phyloP scores from a whole-genome alignment of 2,329 filamentous ascomycete genomes.

The Alternaria arborescens region DNA sequence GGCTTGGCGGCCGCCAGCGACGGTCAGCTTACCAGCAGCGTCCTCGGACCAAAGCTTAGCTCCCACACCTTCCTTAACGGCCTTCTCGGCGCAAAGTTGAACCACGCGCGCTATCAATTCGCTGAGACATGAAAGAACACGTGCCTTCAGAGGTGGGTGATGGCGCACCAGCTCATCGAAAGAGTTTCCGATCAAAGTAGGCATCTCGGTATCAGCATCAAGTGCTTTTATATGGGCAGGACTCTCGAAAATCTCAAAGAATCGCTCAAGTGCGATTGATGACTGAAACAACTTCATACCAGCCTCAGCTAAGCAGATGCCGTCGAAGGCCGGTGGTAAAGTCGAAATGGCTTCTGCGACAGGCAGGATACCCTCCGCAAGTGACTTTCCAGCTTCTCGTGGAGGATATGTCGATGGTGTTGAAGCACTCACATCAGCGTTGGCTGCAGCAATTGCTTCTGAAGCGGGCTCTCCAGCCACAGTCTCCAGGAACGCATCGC shows the following conservation, averaged over 20 bases:
- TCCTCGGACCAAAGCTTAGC: conserved; percentile 76
- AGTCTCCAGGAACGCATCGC: conserved; percentile 83
- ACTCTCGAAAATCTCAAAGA: conserved; percentile 97
- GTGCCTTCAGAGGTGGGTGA: conserved; percentile 81
- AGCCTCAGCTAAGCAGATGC: conserved; percentile 88
- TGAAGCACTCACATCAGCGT: conserved; percentile 22
- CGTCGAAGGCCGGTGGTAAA: conserved; percentile 87
- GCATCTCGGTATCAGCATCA: conserved; percentile 75
- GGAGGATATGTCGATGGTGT: conserved; percentile 31
- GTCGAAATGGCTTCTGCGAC: conserved; percentile 87
- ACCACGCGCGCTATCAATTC: conserved; percentile 87
- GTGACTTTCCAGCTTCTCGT: conserved; percentile 37
- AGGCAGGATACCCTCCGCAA: conserved; percentile 80
- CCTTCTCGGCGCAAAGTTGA: conserved; percentile 75
- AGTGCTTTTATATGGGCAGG: conserved; percentile 86
- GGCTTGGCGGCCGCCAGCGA: conserved; percentile 64
- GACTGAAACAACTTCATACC: conserved; percentile 88
- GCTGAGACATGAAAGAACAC: conserved; percentile 84
- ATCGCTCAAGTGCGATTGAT: conserved; percentile 83
- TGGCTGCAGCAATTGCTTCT: conserved; percentile 28
- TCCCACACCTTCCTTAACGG: conserved; percentile 74
- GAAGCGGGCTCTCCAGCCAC: conserved; percentile 63
- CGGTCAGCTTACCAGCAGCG: conserved; percentile 64
- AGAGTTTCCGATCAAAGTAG: conserved; percentile 77
- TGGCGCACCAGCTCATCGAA: conserved; percentile 97